phyloP scores from a whole-genome alignment of 495 filamentous ascomycete genomes.

The Trichoderma virens region DNA sequence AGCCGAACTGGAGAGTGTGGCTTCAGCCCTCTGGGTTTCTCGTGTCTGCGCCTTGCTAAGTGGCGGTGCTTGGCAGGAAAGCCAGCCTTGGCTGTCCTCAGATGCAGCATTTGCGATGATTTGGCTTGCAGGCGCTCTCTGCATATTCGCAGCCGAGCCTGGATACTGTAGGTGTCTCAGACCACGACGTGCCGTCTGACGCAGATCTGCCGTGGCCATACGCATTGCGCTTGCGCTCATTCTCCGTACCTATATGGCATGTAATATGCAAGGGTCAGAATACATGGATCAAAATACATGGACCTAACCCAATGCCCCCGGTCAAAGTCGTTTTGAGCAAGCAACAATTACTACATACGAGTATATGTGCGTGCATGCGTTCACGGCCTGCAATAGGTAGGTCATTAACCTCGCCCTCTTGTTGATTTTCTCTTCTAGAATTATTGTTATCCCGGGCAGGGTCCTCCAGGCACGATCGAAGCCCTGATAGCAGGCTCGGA shows the following conservation, averaged over 20 bases:
- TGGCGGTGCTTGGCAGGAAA: no score
- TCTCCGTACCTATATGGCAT: neutral
- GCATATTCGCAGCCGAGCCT: no score
- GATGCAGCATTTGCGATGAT: no score
- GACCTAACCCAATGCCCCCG: neutral
- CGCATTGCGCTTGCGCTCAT: neutral
- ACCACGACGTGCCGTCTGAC: neutral
- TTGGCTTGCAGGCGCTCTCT: no score
- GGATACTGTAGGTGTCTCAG: no score
- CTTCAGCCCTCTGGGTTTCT: neutral
- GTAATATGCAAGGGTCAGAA: no score
- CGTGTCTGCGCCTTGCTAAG: neutral
- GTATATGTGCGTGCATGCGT: no score
- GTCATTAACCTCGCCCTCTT: neutral
- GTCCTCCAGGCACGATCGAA: neutral
- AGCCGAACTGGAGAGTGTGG: neutral
- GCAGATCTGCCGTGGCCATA: neutral
- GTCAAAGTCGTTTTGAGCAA: neutral
- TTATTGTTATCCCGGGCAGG: neutral
- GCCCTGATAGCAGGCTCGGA: neutral
- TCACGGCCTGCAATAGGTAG: no score
- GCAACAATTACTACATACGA: neutral
- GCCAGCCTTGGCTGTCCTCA: no score
- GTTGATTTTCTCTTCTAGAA: neutral
- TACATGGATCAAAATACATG: no score